phyloP scores from a whole-genome alignment of 1,284 basidiomycete species.

The Crepidotus sp. region DNA sequence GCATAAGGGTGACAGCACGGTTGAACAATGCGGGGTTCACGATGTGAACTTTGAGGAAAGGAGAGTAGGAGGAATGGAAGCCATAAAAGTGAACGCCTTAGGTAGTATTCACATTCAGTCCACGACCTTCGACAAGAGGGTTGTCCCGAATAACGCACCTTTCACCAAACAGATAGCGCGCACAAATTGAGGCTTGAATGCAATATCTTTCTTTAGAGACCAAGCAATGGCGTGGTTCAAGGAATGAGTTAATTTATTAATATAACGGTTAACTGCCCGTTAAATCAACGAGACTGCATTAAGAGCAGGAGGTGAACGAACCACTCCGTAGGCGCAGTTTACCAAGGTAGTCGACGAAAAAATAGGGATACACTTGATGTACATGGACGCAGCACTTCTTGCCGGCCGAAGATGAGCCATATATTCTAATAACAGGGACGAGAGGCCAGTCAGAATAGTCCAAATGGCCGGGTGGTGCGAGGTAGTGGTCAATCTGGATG shows the following conservation, averaged over 20 bases:
- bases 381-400: slow-evolving; percentile 82
- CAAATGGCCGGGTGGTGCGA: slow-evolving; percentile 47
- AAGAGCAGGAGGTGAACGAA: slow-evolving; percentile 17
- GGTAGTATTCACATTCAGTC: not conserved
- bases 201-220: slow-evolving; percentile 55
- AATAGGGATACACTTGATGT: slow-evolving; percentile 83
- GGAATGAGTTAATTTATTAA: slow-evolving; percentile 54
- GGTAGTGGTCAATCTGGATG: slow-evolving; percentile 53
- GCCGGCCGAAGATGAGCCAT: slow-evolving; percentile 74
- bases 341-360: slow-evolving; percentile 64
- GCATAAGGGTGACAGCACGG: slow-evolving; percentile 67
- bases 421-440: slow-evolving; percentile 81
- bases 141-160: slow-evolving; percentile 27
- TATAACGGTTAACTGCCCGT: slow-evolving; percentile 29
- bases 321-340: slow-evolving; percentile 30
- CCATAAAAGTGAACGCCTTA: slow-evolving; percentile 86
- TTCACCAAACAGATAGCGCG: slow-evolving; percentile 80
- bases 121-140: not conserved
- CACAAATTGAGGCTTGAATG: slow-evolving; percentile 47
- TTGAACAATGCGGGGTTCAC: slow-evolving; percentile 62
- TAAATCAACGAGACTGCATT: slow-evolving; percentile 27
- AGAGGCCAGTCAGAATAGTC: slow-evolving; percentile 54
- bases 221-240: slow-evolving; percentile 74
- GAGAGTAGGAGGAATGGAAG: slow-evolving; percentile 78
- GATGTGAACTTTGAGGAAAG: slow-evolving; percentile 85